Base-by-base conservation (phyloP, 140 eudicot genomes). In the Artemisia princeps region DNA sequence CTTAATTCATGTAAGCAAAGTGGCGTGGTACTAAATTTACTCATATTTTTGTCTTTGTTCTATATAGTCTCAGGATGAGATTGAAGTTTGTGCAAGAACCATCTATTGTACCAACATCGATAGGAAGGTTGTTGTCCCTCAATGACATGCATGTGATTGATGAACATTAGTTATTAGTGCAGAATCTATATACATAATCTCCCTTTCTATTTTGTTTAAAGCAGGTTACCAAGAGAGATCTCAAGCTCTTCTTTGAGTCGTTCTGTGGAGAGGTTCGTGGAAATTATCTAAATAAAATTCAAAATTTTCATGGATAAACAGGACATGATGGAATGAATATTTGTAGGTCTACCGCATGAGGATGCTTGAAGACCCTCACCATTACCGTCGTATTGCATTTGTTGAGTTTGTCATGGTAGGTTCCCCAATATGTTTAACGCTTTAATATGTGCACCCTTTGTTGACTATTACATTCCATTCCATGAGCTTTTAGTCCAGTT, bases 341-440 rank as follows among this genome's bases (percentile, higher is more conserved):
- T 16, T 55, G 60, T 10, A 55, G 33, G 60, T 55, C 28, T 55
- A 2, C 60, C 60, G 15, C 14, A 16, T 55, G 33, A 55, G 28
- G 60, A 55, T 55, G 30, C 60, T 55, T 55, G 60, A 24, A 20
- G 60, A 55, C 28, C 30, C 9, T 55, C 60, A 20, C 10, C 60
- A 20, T 55, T 16, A 4, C 33, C 19, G 4, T 20, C 33, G n/a
- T 16, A 20, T 19, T 20, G 60, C 60, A 1, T 55, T 55, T 55
- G 60, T 55, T 55, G 60, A 55, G 60, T 55, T 55, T 55, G 60
- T 16, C 13, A 55, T 55, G 60, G 60, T 55, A 55, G 3, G 60
- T 55, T 16, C 26, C 60, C 60, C 52, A 10, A 9, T 46, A 46
- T 46, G 52, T 9, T 55, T 10, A 22, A 55, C 9, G 19, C 4